These are phyloP conservation scores for Trypanosoma scelopori DNA, from an alignment of 208 protist species.

Conservation along the genomic window DNA sequence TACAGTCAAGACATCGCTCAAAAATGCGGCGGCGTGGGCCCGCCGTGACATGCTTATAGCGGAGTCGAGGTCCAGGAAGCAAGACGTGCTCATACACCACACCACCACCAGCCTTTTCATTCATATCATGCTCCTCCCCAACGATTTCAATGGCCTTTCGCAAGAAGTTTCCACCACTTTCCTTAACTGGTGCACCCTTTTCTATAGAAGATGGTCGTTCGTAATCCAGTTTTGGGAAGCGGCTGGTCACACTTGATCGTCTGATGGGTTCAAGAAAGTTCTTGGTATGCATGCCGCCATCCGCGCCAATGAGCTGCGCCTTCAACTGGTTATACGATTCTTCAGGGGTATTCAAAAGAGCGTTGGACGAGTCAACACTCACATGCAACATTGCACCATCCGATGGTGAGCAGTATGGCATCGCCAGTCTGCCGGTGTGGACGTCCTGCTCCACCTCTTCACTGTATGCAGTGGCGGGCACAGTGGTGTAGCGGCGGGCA, in stretches of 20 bases:
- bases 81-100: constrained; percentile 67
- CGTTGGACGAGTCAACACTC: not conserved
- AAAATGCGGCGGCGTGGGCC: constrained; percentile 61
- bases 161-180: not conserved
- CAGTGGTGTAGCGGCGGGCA: constrained; percentile 54
- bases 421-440: not conserved
- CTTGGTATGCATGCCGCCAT: not conserved
- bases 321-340: not conserved
- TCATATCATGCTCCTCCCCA: constrained; percentile 5
- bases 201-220: constrained; percentile 1
- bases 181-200: not conserved
- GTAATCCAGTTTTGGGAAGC: constrained; percentile 25
- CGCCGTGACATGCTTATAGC: constrained; percentile 57
- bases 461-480: constrained; percentile 51
- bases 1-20: constrained; percentile 85
- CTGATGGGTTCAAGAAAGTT: not conserved
- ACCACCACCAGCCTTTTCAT: constrained; percentile 23
- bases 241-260: constrained; percentile 23
- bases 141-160: not conserved
- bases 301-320: not conserved
- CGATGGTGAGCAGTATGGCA: not conserved
- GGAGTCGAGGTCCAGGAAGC: constrained; percentile 68
- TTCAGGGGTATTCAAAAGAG: not conserved
- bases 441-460: not conserved
- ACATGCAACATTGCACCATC: not conserved